A percentile compares a stretch with the other conserved stretches of the same genome.
phyloP scores from a whole-genome alignment of 495 filamentous ascomycete genomes.

The Aspergillus steynii region DNA sequence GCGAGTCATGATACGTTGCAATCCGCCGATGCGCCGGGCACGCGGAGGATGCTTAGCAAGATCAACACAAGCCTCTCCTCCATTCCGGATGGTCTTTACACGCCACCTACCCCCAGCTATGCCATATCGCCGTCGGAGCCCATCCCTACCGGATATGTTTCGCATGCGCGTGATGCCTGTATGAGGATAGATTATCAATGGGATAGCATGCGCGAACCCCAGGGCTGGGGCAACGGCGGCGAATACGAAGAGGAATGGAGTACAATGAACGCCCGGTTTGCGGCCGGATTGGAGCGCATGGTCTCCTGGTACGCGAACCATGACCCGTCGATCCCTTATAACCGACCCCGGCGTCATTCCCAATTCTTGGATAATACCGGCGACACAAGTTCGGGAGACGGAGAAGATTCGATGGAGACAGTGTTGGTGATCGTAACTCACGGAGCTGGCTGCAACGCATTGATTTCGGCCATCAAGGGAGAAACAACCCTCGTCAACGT shows the following conservation, averaged over 20 bases:
- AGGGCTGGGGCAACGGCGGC: conserved; percentile 83
- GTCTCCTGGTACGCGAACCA: conserved; percentile 78
- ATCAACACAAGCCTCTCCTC: conserved; percentile 37
- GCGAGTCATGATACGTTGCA: conserved; percentile 31
- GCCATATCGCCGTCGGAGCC: conserved; percentile 75
- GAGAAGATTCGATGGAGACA: conserved; percentile 66
- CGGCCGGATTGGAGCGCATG: conserved; percentile 71
- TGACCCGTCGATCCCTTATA: conserved; percentile 29
- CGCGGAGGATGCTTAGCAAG: conserved; percentile 22
- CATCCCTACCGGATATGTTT: conserved; percentile 84
- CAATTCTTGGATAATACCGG: background rate
- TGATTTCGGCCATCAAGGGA: conserved; percentile 87
- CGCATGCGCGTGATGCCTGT: conserved; percentile 90
- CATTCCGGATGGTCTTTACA: conserved; percentile 51
- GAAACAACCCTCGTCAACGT: conserved; percentile 89
- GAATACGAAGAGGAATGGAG: conserved; percentile 94
- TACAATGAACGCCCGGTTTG: conserved; percentile 85
- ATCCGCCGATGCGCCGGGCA: conserved; percentile 16
- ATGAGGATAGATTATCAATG: conserved; percentile 87
- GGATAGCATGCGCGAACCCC: conserved; percentile 80
- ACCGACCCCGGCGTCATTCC: conserved; percentile 16
- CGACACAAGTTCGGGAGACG: conserved; percentile 33
- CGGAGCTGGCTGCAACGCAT: conserved; percentile 95
- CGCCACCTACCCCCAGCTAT: conserved; percentile 76
- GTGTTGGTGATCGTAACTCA: conserved; percentile 93